Base-by-base conservation (phyloP, 805 yeast genomes). In the Candida koratica region DNA sequence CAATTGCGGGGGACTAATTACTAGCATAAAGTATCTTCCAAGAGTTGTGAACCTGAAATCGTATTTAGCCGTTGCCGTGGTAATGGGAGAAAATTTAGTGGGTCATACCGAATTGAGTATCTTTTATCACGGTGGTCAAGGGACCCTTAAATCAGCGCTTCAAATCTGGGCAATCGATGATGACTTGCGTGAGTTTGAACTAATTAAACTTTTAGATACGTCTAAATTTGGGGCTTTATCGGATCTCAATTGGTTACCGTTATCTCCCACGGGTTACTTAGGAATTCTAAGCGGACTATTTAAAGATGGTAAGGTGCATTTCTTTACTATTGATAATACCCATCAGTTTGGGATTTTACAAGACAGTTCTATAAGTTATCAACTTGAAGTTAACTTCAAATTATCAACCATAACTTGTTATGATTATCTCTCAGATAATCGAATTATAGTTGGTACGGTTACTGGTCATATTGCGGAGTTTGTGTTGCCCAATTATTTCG, bases 381-480 rank as follows among this genome's bases (percentile, higher is more conserved):
- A 36, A 4, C 26, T 47, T 2, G 52, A 22, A 28, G 32, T 18
- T 6, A 28, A 31, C 10, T 38, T 32, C 4, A 25, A 27, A 6
- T 32, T 5, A 6, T n/a, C 43, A 2, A 47, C 60, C 0, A 70
- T 80, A 4, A 67, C 78, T 1, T 54, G 73, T 23, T 71, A 62
- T 43, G 79, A 72, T 43, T 73, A 73, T 56, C 26, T 75, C 4
- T 64, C 67, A 7, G 47, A 62, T 4, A 58, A 61, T 3, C 60
- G 51, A 9, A 52, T 83, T 1, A 52, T 80, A 2, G 74, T 77
- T 19, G 90, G 89, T 0, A 69, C 75, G 4, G 53, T 64, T 2
- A 71, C 74, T 36, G 93, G 93, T 0, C 61, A 60, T 19, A 56
- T 83, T 7, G 79, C 77, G 0, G 87, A 81, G 48, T 79, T 69